Evolutionary conservation across 768 basidiomycete genomes (phyloP), one percentile per base, ranked within the genome.

Genomic region (Suillus alpinus): DNA sequence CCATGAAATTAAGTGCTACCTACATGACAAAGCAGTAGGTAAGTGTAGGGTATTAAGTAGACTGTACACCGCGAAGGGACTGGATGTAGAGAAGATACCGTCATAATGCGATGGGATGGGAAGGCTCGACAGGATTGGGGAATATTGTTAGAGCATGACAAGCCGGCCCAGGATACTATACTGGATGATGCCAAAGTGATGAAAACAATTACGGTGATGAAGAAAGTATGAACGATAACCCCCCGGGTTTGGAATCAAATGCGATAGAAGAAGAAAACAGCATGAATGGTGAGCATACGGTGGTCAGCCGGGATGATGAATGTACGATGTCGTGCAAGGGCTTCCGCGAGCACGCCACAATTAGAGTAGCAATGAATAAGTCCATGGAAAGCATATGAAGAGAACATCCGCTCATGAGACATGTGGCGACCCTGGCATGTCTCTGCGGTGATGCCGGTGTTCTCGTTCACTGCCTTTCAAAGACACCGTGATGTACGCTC

Each of bases 401-500:
- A 61, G 43, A 39, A 65, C 67, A n/a, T 43, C 61, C 59, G 49
- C 46, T 74, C 69, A 74, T 73, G 73, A 67, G 58, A 62, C 64
- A 59, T 39, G 66, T 67, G 73, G 66, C 62, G 74, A 55, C 60
- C 63, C 59, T 59, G 65, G 62, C 58, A 64, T 62, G 67, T 66
- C 71, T 67, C 62, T 66, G 66, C 56, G 59, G n/a, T 58, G 74
- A 69, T 81, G 71, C 39, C 79, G 75, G 63, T 83, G 82, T 72
- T 85, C 83, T 66, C 86, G 84, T 73, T 92, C 89, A 69, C 85
- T 86, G 32, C 85, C 92, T 68, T 86, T 85, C 65, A 90, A 88
- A 44, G 92, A 94, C 57, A 94, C 80, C 16, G 93, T 94, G 67
- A 94, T 86, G 69, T 94, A 94, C 16, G 92, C 89, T 55, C 92